These are phyloP conservation scores for Trifolium repens DNA, from an alignment of 306 rosid genomes.

Conservation along the genomic window DNA sequence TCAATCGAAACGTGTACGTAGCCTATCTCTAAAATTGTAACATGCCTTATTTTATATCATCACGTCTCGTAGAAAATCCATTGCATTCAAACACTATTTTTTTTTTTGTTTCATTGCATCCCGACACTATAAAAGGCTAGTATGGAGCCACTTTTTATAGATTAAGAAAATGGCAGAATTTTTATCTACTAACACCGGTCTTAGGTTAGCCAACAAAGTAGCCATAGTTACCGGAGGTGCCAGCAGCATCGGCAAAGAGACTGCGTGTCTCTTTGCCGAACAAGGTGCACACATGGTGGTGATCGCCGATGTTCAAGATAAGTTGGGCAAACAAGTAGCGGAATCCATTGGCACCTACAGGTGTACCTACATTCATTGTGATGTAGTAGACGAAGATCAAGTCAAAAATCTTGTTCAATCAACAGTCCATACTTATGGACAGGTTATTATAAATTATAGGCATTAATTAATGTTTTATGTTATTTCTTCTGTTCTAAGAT, in stretches of 20 bases:
- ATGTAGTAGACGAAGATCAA: constrained; percentile 56
- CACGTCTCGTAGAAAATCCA: neutral
- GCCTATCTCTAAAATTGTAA: too few relatives aligned
- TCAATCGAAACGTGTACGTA: too few relatives aligned
- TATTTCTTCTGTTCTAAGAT: too few relatives aligned
- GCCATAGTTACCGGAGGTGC: constrained; percentile 63
- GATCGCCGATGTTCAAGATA: constrained; percentile 60
- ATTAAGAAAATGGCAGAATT: constrained; percentile 32
- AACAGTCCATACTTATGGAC: constrained; percentile 40
- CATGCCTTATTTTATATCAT: neutral
- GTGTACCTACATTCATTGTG: constrained; percentile 57
- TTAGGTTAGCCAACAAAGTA: constrained; percentile 51
- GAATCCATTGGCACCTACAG: constrained; percentile 45
- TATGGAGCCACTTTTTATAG: neutral
- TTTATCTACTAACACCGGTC: neutral
- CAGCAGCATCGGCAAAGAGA: constrained; percentile 66
- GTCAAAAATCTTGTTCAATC: constrained; percentile 49
- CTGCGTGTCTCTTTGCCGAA: constrained; percentile 46
- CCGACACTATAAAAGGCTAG: neutral
- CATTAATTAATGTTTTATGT: neutral
- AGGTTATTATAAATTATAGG: neutral
- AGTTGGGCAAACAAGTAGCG: constrained; percentile 45
- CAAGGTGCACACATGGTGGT: constrained; percentile 52
- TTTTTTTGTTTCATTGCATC: too few relatives aligned
- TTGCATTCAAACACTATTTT: neutral